A percentile compares a stretch with the other conserved stretches of the same genome.
These are phyloP conservation scores for Thalassiosira ordinaria DNA, from an alignment of 352 stramenopile genomes.

Conservation along the genomic window DNA sequence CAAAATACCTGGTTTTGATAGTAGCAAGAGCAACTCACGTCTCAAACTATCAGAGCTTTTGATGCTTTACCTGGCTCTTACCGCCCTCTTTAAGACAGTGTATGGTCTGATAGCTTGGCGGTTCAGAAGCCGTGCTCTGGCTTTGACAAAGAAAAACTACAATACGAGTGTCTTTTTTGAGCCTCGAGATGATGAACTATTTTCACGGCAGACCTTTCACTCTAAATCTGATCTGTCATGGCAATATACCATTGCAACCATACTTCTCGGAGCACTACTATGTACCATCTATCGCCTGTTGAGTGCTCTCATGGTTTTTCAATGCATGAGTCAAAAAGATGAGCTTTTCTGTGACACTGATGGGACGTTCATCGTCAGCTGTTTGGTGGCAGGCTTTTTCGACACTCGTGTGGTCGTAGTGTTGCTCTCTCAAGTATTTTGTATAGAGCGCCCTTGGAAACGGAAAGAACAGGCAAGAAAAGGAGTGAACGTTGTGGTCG, in stretches of 20 bases:
- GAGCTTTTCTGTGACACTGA: constrained; percentile 27
- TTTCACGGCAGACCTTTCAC: constrained; percentile 26
- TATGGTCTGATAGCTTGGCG: constrained; percentile 9
- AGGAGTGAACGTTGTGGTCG: constrained; percentile 38
- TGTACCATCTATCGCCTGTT: constrained; percentile 1
- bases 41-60: constrained; percentile 37
- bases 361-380: constrained; percentile 14
- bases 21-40: not conserved
- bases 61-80: constrained; percentile 36
- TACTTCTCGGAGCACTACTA: constrained; percentile 13
- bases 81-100: constrained; percentile 8
- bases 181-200: constrained; percentile 6
- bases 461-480: constrained; percentile 5
- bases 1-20: constrained; percentile 22
- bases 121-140: constrained; percentile 8
- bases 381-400: constrained; percentile 11
- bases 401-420: constrained; percentile 15
- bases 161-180: too few relatives aligned
- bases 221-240: constrained; percentile 18
- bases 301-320: not conserved
- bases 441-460: constrained; percentile 26
- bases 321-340: constrained; percentile 15
- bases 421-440: constrained; percentile 32
- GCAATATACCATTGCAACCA: constrained; percentile 23
- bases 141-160: not conserved